phyloP scores from a whole-genome alignment of 2,329 filamentous ascomycete species.

The Exutisphaerella laricina region DNA sequence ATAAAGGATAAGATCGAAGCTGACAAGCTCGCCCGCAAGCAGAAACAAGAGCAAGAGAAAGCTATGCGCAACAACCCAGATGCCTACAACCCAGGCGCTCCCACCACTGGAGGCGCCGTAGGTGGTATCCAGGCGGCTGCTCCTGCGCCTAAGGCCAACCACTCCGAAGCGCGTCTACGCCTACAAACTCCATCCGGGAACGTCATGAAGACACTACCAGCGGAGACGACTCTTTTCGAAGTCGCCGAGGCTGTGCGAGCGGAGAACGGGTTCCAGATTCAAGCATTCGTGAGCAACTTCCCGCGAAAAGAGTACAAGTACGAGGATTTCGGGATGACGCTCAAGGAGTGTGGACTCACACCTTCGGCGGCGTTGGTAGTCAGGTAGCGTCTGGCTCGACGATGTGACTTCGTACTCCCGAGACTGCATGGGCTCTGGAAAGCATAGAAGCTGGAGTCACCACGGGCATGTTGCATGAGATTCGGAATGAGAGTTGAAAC shows the following conservation, averaged over 20 bases:
- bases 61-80: conserved; percentile 74
- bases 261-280: conserved; percentile 65
- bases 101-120: conserved; percentile 41
- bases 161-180: conserved; percentile 74
- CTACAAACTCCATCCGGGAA: conserved; percentile 72
- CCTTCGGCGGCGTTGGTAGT: conserved; percentile 72
- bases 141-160: conserved; percentile 56
- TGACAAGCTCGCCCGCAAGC: conserved; percentile 82
- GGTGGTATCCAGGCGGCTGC: conserved; percentile 18
- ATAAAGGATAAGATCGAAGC: conserved; percentile 93
- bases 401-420: no score
- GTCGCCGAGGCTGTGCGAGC: conserved; percentile 69
- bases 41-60: conserved; percentile 80
- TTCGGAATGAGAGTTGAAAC: no score
- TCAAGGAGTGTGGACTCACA: conserved; percentile 86
- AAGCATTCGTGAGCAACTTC: conserved; percentile 78
- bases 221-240: conserved; percentile 88
- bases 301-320: conserved; percentile 70
- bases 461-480: no score
- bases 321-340: conserved; percentile 76
- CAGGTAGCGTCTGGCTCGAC: no score
- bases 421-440: no score
- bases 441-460: no score
- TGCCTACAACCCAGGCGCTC: conserved; percentile 45
- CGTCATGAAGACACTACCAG: conserved; percentile 79